Base-by-base conservation (phyloP, 768 basidiomycete species). In the Trametopsis cervina region DNA sequence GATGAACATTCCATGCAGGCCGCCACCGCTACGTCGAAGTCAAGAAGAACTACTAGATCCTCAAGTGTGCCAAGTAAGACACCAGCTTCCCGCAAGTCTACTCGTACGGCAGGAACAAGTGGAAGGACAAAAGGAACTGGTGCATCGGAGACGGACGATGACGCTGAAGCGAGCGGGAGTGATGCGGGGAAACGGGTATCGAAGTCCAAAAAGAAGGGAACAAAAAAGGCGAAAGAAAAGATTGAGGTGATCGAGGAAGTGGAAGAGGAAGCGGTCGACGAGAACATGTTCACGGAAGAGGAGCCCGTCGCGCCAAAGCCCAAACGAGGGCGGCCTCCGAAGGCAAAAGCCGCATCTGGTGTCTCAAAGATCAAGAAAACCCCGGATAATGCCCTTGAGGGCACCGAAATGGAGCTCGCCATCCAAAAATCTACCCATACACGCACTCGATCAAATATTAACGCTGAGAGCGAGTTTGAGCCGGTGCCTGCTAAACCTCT, bases 181-280 rank as follows among this genome's bases (percentile, higher is more conserved):
- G 61, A 59, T 13, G 47, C 52, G 6, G 64, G 61, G 9, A 56
- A 57, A 40, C 54, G 57, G 25, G 52, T 54, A 23, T 59, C 60
- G 39, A 62, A 58, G 42, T 6, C 56, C 37, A 55, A 61, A 54
- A 44, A 52, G 53, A 62, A 65, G 44, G 54, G 49, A 11, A 51
- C 35, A 13, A 54, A 35, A 17, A 55, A 46, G 47, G 54, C n/a
- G 12, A 66, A 61, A 42, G 51, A 52, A 4, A 51, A 54, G 12
- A 61, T 64, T 2, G 57, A 60, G 9, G 55, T 54, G 40, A 58
- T 67, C 46, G 54, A 59, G 33, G 61, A 64, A 49, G 61, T 62
- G 41, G 59, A 57, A 17, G 62, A 60, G 9, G 58, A 56, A 15
- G 60, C 55, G 24, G 63, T 62, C 18, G 57, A 60, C 2, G 57